These are phyloP conservation scores for Pichia californica DNA, from an alignment of 805 yeast species.

Conservation along the genomic window DNA sequence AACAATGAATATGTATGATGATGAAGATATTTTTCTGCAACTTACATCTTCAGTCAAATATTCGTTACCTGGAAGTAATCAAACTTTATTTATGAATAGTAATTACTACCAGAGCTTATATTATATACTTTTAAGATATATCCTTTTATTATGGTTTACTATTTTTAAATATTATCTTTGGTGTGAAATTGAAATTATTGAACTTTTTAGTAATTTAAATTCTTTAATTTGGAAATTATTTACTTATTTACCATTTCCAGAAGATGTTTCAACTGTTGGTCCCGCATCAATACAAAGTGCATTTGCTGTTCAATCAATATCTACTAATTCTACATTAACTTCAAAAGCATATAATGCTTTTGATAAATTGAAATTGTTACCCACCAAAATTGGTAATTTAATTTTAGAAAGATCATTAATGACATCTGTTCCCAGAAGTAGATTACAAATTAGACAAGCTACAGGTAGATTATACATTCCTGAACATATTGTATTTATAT, in stretches of 20 bases:
- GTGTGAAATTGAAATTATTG: neutral
- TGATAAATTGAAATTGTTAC: conserved; percentile 8
- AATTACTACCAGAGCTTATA: conserved; percentile 10
- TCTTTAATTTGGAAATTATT: conserved; percentile 19
- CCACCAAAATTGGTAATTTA: conserved; percentile 13
- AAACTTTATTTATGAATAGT: conserved; percentile 10
- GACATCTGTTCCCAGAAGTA: conserved; percentile 19
- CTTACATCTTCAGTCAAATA: conserved; percentile 1
- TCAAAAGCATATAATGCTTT: neutral
- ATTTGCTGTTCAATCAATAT: neutral
- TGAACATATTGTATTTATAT: conserved; percentile 26
- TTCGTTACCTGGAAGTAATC: conserved; percentile 20
- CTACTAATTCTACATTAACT: neutral
- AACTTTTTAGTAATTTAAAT: neutral
- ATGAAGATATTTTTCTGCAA: conserved; percentile 6
- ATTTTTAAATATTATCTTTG: conserved; percentile 5
- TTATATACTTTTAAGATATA: conserved; percentile 15
- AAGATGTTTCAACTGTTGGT: conserved; percentile 5
- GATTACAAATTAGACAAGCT: conserved; percentile 10
- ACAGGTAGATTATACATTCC: conserved; percentile 25
- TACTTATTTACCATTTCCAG: conserved; percentile 6
- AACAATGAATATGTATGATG: conserved; percentile 19
- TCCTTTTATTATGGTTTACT: conserved; percentile 11
- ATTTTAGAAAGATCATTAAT: conserved; percentile 16
- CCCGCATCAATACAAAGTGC: conserved; percentile 3